A percentile compares a stretch with the other conserved stretches of the same genome.
Evolutionary conservation across 2,329 filamentous ascomycete species (phyloP).

Genomic region (Magnaporthiopsis incrustans): DNA sequence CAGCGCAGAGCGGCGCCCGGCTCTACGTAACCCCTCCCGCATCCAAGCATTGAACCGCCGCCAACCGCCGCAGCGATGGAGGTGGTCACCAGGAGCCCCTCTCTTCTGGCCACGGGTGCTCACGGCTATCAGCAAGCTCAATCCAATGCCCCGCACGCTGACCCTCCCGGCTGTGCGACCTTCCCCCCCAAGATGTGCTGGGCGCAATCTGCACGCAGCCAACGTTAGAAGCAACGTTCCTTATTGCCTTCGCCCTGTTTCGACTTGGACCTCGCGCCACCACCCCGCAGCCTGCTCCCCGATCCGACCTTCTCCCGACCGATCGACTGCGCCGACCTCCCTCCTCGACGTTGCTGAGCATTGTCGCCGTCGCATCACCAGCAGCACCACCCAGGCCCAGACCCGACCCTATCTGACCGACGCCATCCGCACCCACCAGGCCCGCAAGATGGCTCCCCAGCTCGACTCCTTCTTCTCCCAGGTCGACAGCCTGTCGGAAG

Average conservation of each 20-base stretch:
- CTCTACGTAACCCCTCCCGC: background rate
- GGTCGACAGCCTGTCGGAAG: slow-evolving; percentile 70
- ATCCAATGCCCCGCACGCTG: background rate
- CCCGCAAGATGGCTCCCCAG: slow-evolving; percentile 77
- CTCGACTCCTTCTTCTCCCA: slow-evolving; percentile 90
- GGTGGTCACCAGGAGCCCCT: background rate
- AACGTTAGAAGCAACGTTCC: background rate
- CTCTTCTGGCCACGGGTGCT: background rate
- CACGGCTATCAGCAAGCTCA: background rate
- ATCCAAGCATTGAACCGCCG: background rate
- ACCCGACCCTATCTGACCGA: slow-evolving; percentile 42
- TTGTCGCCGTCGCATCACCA: background rate
- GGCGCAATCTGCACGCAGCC: background rate
- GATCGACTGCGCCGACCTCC: background rate
- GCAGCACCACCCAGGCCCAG: slow-evolving; percentile 5
- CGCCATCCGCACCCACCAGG: slow-evolving; percentile 48
- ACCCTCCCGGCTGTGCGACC: background rate
- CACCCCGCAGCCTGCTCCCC: background rate
- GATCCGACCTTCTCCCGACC: background rate
- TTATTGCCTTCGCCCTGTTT: background rate
- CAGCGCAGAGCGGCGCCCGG: too few species aligned
- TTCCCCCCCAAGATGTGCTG: background rate
- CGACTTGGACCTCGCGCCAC: background rate
- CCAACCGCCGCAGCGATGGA: background rate
- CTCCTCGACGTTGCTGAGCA: background rate